Evolutionary conservation across 1,139 yeast genomes (phyloP).

Genomic region (Geotrichum fermentans): DNA sequence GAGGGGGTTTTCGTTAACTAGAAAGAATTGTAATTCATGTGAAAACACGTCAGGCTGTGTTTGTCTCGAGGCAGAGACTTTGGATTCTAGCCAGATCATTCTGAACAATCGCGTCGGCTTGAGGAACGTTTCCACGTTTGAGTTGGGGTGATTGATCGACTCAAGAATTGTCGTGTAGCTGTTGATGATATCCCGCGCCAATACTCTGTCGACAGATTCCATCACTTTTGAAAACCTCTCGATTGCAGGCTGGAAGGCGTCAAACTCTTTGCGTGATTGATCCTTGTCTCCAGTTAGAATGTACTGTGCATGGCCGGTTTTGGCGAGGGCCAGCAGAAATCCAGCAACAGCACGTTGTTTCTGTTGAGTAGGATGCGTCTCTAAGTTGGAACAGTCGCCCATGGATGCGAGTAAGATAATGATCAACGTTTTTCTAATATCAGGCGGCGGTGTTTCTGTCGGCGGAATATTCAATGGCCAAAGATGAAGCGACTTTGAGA

Average conservation of each 20-base stretch:
- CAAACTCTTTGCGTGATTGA: constrained; percentile 9
- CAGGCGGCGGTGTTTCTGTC: constrained; percentile 3
- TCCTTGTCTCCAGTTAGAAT: constrained; percentile 9
- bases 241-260: constrained; percentile 10
- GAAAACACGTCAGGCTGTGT: constrained; percentile 28
- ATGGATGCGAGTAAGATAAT: constrained; percentile 12
- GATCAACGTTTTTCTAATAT: constrained; percentile 7
- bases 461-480: constrained; percentile 10
- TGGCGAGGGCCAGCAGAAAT: constrained; percentile 13
- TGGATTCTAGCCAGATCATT: constrained; percentile 36
- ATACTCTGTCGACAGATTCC: constrained; percentile 6
- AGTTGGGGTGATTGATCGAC: constrained; percentile 14
- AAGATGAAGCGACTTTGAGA: constrained; percentile 14
- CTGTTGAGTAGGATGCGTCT: constrained; percentile 2
- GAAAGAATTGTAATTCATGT: constrained; percentile 30
- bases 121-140: constrained; percentile 15
- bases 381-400: constrained; percentile 11
- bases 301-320: constrained; percentile 11
- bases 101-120: constrained; percentile 30
- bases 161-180: constrained; percentile 12
- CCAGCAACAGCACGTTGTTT: constrained; percentile 10
- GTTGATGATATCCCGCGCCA: constrained; percentile 5
- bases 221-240: constrained; percentile 5
- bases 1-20: constrained; percentile 31
- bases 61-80: constrained; percentile 22